Evolutionary conservation across 2,329 filamentous ascomycete species (phyloP), one percentile per base, ranked within the genome.

Genomic region (Microascus cirrosus): DNA sequence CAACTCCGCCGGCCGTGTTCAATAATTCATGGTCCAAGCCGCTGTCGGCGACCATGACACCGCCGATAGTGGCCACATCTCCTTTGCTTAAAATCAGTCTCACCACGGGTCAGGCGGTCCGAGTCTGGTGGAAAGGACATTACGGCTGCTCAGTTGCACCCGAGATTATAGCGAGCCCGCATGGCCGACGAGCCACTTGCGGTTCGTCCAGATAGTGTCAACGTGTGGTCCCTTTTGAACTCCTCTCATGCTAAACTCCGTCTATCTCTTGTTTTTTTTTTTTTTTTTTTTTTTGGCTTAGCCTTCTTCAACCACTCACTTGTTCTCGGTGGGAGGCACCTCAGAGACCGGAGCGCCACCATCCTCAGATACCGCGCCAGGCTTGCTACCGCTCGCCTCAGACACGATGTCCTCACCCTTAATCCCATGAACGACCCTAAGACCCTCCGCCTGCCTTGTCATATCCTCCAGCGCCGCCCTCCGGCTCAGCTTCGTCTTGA

Each of bases 401-500:
- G 56, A 45, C 35, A 28, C 52, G 51, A 55, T 32, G 48, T 53
- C 54, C 18, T 39, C 53, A 11, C 70, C 72, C 64, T 75, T 74
- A 63, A 78, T 72, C 42, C 76, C 76, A 61, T 73, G 70, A 22
- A 77, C 75, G 7, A 78, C 75, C 61, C 70, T 71, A 48, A 77
- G 67, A 25, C 75, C 75, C 63, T 74, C 74, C 18, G 74, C 75
- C 58, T 71, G 70, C 59, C 67, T 67, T 2, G 72, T 71, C 60
- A 78, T 68, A 22, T 70, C 66, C 58, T 79, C 76, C 39, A 78
- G 65, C 63, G 71, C 70, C 55, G 71, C 68, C 65, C 75, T 77
- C 59, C 73, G 69, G 59, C 70, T 66, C 55, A 77, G 69, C 18
- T 74, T 67, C 36, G 60, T 64, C 65, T 79, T 82, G 50, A 91